A percentile compares a stretch with the other conserved stretches of the same genome.
These are phyloP conservation scores for Massariosphaeria phaeospora DNA, from an alignment of 495 filamentous ascomycete genomes.

Conservation along the genomic window DNA sequence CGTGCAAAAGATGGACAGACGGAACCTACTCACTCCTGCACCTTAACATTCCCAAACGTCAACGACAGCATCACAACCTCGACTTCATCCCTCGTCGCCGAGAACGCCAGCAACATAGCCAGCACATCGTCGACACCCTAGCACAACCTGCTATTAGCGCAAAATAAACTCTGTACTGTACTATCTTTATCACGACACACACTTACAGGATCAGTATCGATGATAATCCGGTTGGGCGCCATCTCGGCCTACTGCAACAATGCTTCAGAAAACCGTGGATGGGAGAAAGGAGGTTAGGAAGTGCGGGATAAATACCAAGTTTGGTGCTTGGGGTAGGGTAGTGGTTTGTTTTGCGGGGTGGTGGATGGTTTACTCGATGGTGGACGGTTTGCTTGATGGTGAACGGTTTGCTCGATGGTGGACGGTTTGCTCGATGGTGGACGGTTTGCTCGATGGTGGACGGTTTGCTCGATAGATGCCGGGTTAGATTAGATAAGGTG, in stretches of 20 bases:
- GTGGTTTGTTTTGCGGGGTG: too few relatives aligned
- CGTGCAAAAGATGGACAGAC: too few relatives aligned
- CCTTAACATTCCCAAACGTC: slow-evolving; percentile 86
- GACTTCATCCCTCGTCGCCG: slow-evolving; percentile 75
- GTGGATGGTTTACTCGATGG: too few relatives aligned
- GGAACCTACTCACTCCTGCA: slow-evolving; percentile 69
- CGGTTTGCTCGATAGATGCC: too few relatives aligned
- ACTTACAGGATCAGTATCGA: slow-evolving; percentile 77
- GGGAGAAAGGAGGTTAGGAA: background rate
- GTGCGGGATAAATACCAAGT: background rate
- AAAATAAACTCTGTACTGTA: too few relatives aligned
- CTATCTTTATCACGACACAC: too few relatives aligned
- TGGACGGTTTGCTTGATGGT: too few relatives aligned
- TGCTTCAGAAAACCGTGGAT: background rate
- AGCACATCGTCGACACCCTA: slow-evolving; percentile 90
- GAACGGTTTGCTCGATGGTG: too few relatives aligned
- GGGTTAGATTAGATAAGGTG: too few relatives aligned
- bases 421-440: too few relatives aligned
- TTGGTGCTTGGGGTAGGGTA: background rate
- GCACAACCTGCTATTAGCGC: background rate
- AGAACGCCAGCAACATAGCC: slow-evolving; percentile 77
- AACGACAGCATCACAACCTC: slow-evolving; percentile 85
- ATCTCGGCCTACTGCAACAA: slow-evolving; percentile 14
- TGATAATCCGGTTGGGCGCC: slow-evolving; percentile 69
- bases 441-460: too few relatives aligned